Evolutionary conservation across 768 basidiomycete species (phyloP), one percentile per base, ranked within the genome.

Genomic region (Lactifluus hygrophoroides): DNA sequence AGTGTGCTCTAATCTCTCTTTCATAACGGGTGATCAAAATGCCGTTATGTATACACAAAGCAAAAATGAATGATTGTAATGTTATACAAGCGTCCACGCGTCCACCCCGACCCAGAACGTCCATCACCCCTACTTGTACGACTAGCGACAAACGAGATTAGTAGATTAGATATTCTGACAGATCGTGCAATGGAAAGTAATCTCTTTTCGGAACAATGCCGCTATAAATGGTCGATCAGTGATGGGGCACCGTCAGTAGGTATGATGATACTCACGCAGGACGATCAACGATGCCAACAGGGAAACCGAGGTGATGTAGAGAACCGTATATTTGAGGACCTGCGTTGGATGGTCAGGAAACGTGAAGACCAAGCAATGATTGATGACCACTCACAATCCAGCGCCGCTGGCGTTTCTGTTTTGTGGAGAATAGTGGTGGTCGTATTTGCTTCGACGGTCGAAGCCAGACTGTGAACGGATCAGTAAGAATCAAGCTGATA

Each of bases 371-470:
- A 25, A 49, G 32, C 8, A 40, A 52, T 42, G 6, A 32, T 30
- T 27, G 34, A 57, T 17, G 13, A 16, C 25, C 27, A 76, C 80
- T 63, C 65, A 87, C 88, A 67, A 95, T 95, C 88, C 90, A 93
- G 65, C 94, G 77, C 56, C 94, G 80, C 69, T 93, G 90, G 64
- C 88, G 79, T 75, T 92, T 90, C 74, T 94, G 92, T 74, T 94
- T 94, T 54, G 89, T 90, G 13, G 90, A 93, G 79, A 93, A 97
- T 57, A 97, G 77, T 11, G 94, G 93, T 21, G 94, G 78, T 37
- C 92, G 87, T 61, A 95, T 95, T 72, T 94, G 93, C 74, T 92
- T 93, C 47, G 90, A 92, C 3, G 92, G 92, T 44, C 90, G 87
- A 48, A 98, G 79, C 94, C 96, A 98, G 78, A 97, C 89, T 92